Base-by-base conservation (phyloP, 768 basidiomycete species). In the Candolleomyces efflorescens region DNA sequence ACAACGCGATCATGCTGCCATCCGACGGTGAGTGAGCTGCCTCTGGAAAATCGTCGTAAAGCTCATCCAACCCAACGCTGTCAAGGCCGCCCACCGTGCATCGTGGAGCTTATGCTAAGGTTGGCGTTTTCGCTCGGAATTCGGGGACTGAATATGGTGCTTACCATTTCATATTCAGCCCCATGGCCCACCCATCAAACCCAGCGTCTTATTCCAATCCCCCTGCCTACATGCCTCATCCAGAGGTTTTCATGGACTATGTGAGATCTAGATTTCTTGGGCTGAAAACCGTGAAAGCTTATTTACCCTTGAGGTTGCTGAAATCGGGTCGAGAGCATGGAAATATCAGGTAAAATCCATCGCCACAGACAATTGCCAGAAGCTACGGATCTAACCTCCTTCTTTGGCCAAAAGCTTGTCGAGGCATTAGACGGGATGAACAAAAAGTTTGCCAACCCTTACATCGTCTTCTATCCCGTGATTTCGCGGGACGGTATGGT, bases 171-270 rank as follows among this genome's bases (percentile, higher is more conserved):
- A 47, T 13, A 37, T 27, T 20, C 59, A 82, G 80, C 61, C 77
- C 76, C 2, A 76, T 78, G 70, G 77, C 58, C 70, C 75, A 56
- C 77, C 78, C 47, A 79, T 80, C 58, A 72, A 71, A 13, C 70
- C 76, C 11, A 22, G 13, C 49, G n/a, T 50, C 51, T 7, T 78
- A 79, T 54, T 76, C 75, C 45, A 67, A 73, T 55, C 70, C 77
- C 26, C 78, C 78, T 32, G 72, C 83, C 47, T 84, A 86, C 53
- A 81, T 89, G 76, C 90, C 90, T 0, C 90, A 92, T 69, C 90
- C 90, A 11, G 89, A 92, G 69, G 82, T 89, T 43, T 83, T 88
- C 67, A 92, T 92, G 90, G 89, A 92, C 71, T 89, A 86, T 71
- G 81, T 81, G 63, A 59, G 75, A 66, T 9, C 60, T 46, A 57